Percentiles rank a stretch among this genome's conserved stretches.
Evolutionary conservation across 129 eudicot species (phyloP).

Genomic region (Erigeron canadensis): DNA sequence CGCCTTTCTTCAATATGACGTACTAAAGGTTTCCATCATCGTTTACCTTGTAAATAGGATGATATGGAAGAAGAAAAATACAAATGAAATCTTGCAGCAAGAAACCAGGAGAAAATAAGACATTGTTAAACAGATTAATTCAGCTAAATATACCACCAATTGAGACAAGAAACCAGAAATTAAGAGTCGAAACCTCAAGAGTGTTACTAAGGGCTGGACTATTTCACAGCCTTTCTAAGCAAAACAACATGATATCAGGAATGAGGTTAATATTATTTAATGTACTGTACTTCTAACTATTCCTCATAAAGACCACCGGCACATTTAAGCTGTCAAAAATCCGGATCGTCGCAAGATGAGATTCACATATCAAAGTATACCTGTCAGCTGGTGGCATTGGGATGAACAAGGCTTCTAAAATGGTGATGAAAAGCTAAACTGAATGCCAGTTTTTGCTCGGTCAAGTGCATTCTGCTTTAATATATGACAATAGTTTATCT

Average conservation of each 20-base stretch:
- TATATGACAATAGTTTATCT: conserved; percentile 88
- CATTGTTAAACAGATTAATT: conserved; percentile 6
- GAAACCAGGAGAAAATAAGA: not conserved
- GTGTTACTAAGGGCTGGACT: not conserved
- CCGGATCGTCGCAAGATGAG: not conserved
- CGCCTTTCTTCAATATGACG: too few relatives aligned
- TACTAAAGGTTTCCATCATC: not conserved
- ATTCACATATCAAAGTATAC: conserved; percentile 4
- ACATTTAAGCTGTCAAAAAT: not conserved
- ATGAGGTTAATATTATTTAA: conserved; percentile 18
- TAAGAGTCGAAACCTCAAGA: not conserved
- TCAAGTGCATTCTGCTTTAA: conserved; percentile 63
- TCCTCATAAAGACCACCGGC: not conserved
- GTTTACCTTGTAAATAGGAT: not conserved
- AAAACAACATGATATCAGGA: not conserved
- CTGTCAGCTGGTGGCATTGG: conserved; percentile 16
- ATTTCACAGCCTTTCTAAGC: conserved; percentile 1
- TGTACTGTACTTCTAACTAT: not conserved
- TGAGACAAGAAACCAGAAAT: not conserved
- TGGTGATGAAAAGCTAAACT: conserved; percentile 80
- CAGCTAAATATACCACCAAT: not conserved
- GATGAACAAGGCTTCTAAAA: conserved; percentile 28
- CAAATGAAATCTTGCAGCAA: conserved; percentile 15
- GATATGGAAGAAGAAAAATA: not conserved
- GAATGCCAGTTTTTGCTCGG: conserved; percentile 81